Evolutionary conservation across 2,329 filamentous ascomycete species (phyloP), one percentile per base, ranked within the genome.

Genomic region (Boeremia lycopersici): DNA sequence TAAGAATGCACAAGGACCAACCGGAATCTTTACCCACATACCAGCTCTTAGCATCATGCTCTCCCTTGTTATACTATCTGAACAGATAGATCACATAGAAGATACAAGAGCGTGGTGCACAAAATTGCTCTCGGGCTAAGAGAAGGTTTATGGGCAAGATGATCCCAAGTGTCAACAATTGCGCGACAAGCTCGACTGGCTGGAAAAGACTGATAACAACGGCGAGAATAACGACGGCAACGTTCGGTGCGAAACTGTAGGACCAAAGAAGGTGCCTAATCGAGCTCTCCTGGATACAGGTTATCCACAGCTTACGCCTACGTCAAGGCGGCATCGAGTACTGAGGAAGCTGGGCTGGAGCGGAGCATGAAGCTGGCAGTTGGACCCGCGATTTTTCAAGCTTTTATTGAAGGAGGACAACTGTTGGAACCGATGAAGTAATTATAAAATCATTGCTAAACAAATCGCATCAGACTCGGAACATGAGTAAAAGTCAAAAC

Each of bases 51-150:
- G 30, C 2, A 11, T 25, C 9, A 36, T 47, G 8, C 19, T 6
- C 25, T 4, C 9, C 4, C 23, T 47, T 17, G 25, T 15, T 13
- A 29, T n/a, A 25, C 9, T 33, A 13, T 19, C n/a, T 28, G 39
- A 30, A 12, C n/a, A 5, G 26, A 25, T 38, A 25, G 15, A 17
- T 17, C 31, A 39, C 8, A 17, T 40, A 38, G 45, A 60, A 2
- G 34, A 55, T 15, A 43, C 50, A 11, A 48, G 30, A 15, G 28
- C 2, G 13, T 53, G 43, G 47, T 56, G 51, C 46, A 33, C 13
- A 29, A 40, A 48, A 42, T 43, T 39, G 12, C 54, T 57, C 12
- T 29, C 10, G 15, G 44, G 44, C 6, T 53, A 48, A 33, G 42
- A 49, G 39, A 49, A 49, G 19, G 26, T 49, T 12, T 47, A 26